Conservation (phyloP, 441 rosid genomes). For the Pelargonium myrrhifolium region DNA sequence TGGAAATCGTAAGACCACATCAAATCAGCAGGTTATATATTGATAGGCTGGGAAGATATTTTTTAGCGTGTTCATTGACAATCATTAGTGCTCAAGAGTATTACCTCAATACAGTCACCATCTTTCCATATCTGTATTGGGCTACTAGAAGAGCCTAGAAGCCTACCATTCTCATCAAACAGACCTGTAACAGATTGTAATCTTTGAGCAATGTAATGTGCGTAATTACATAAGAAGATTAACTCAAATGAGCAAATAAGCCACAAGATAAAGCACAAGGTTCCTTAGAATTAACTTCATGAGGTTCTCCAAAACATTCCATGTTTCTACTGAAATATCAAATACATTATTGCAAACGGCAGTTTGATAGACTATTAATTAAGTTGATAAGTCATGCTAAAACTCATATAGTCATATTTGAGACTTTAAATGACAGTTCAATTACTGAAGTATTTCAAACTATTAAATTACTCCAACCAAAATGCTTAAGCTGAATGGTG, state of each 20-base stretch:
- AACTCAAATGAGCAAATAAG: not conserved
- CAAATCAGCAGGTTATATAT: not conserved
- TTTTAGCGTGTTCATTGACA: not conserved
- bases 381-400: not conserved
- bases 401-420: not conserved
- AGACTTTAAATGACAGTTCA: not conserved
- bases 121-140: slow-evolving; percentile 94
- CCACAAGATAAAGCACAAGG: not conserved
- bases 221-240: too few species aligned
- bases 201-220: not conserved
- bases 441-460: not conserved
- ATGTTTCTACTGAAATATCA: not conserved
- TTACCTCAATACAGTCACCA: slow-evolving; percentile 73
- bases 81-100: slow-evolving; percentile 1
- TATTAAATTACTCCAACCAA: too few species aligned
- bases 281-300: not conserved
- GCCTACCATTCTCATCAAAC: slow-evolving; percentile 72
- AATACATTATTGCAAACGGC: not conserved
- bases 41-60: too few species aligned
- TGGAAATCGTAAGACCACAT: not conserved
- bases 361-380: not conserved
- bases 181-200: slow-evolving; percentile 35
- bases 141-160: slow-evolving; percentile 57
- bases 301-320: not conserved
- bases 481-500: not conserved